Evolutionary conservation across 495 filamentous ascomycete species (phyloP).

Genomic region (Penicillium cosmopolitanum): DNA sequence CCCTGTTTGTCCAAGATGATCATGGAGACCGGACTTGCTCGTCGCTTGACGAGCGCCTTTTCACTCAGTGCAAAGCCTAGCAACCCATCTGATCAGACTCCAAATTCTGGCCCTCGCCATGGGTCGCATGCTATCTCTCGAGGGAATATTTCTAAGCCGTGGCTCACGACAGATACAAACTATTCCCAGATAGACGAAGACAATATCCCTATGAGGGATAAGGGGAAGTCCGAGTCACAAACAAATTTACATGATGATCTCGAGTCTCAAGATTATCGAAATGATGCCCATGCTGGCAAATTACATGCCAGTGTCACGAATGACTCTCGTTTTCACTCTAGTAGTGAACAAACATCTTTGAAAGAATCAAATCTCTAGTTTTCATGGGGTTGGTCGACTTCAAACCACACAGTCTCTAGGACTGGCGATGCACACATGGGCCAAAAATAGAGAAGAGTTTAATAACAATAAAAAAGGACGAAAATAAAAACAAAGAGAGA

Average conservation of each 20-base stretch:
- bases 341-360: background rate
- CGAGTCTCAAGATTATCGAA: background rate
- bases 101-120: conserved; percentile 1
- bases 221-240: background rate
- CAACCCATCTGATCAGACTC: conserved; percentile 4
- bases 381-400: too few relatives aligned
- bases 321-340: background rate
- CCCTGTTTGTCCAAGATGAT: conserved; percentile 29
- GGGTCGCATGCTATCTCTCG: background rate
- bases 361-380: too few relatives aligned
- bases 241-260: background rate
- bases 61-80: conserved; percentile 9
- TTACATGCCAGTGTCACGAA: background rate
- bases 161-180: background rate
- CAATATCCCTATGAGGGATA: background rate
- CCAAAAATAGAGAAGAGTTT: too few relatives aligned
- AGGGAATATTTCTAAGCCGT: background rate
- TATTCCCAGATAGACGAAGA: background rate
- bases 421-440: too few relatives aligned
- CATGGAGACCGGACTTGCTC: conserved; percentile 21
- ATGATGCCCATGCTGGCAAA: background rate
- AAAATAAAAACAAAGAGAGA: too few relatives aligned
- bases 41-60: conserved; percentile 13
- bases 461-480: too few relatives aligned
- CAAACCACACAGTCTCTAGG: too few relatives aligned